Evolutionary conservation across 2,329 filamentous ascomycete genomes (phyloP).

Genomic region (Trichoderma cornu-damae): DNA sequence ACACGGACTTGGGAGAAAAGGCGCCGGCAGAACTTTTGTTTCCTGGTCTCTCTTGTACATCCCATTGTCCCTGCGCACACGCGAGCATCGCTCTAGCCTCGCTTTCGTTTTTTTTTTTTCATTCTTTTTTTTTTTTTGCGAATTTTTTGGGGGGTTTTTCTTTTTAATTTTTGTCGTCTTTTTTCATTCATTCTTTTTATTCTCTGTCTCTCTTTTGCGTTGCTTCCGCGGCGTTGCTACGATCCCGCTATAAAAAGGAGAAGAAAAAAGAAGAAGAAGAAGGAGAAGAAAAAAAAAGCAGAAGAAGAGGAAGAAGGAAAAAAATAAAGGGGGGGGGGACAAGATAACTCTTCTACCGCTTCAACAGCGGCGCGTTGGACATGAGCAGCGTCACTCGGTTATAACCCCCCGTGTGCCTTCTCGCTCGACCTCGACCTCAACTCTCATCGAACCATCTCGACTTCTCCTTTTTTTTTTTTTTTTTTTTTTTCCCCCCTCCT

Average conservation of each 20-base stretch:
- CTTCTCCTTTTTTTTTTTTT: neutral
- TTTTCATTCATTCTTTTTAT: no score
- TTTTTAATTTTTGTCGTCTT: no score
- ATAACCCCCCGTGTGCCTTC: conserved; percentile 4
- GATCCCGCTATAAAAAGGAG: no score
- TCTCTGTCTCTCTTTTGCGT: neutral
- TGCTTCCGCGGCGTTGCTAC: neutral
- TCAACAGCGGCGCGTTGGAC: conserved; percentile 20
- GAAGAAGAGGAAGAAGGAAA: neutral
- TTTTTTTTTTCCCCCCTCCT: neutral
- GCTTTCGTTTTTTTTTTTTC: no score
- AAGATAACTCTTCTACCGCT: conserved; percentile 9
- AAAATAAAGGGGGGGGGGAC: neutral
- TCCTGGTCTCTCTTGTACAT: neutral
- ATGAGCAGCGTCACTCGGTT: conserved; percentile 16
- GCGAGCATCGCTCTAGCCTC: no score
- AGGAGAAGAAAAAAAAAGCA: neutral
- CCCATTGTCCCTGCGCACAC: no score
- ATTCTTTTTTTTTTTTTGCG: neutral
- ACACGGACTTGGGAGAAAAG: conserved; percentile 2
- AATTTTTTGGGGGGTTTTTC: no score
- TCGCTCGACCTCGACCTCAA: conserved; percentile 1
- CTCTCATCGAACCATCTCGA: conserved; percentile 3
- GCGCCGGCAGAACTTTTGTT: conserved; percentile 11
- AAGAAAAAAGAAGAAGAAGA: neutral